Base-by-base conservation (phyloP, 139 green algal species). In the Desmodesmus armatus region DNA sequence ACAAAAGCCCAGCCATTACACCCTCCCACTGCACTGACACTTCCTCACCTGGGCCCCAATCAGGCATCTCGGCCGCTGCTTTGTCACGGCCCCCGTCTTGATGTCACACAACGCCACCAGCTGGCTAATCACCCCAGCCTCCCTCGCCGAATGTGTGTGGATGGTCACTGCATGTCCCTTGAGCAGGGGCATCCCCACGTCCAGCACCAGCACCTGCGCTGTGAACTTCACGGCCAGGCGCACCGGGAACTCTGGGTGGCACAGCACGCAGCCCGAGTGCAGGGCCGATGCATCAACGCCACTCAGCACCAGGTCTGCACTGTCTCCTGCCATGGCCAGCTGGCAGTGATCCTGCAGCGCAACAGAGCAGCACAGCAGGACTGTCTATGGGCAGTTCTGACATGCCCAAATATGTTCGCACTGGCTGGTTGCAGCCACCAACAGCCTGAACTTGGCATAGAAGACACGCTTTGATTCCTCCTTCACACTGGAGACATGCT, bases 151-250 rank as follows among this genome's bases (percentile, higher is more conserved):
- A 83, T 97, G 94, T 33, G 90, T 91, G 51, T 98, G 95, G 40
- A 98, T 60, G 2, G 89, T 93, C 11, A 95, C 91, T 80, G 91
- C 82, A 69, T 90, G 78, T 11, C 95, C 95, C 44, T 83, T 83
- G 6, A 99, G 84, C n/a, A 99, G 74, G 0, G 96, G 96, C 15
- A 97, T 86, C 0, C 74, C 23, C 25, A 96, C 82, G 25, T 97
- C 92, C 49, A 99, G 93, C 60, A 98, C 92, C 43, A 98, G 80
- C 37, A 99, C 65, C 43, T 85, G 69, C 15, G 90, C 90, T 62
- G 91, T 82, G 40, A 97, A 88, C 51, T 71, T 84, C 17, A 53
- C 85, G 0, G 91, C 95, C 49, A 97, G n/a, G 0, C 90, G 92
- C 13, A 96, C 91, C 2, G 95, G 94, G 70, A 88, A 97, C 39